Percentiles rank a stretch among this genome's conserved stretches.
Conservation (phyloP, 2,329 filamentous ascomycete species). For the Colletotrichum phormii region DNA sequence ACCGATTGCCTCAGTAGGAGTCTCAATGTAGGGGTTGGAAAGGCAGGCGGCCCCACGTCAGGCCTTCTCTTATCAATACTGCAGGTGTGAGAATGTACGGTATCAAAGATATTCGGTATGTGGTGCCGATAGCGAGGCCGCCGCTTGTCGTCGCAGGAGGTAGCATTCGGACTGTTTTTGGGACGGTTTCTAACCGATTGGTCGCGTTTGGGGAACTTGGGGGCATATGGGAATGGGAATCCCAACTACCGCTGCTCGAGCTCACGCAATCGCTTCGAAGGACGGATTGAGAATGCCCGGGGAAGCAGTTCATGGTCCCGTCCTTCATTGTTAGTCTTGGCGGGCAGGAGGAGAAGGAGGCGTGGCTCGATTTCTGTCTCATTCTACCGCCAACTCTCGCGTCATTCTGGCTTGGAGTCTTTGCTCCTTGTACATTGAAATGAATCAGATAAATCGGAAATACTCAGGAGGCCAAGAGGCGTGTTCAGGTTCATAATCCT, state of each 20-base stretch:
- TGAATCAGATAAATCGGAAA: too few relatives aligned
- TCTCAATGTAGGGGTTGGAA: neutral
- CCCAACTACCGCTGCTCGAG: neutral
- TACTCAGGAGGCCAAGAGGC: too few relatives aligned
- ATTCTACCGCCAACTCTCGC: too few relatives aligned
- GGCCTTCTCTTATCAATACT: neutral
- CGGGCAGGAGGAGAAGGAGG: too few relatives aligned
- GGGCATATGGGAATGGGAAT: neutral
- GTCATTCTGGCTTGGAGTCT: too few relatives aligned
- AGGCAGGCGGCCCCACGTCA: neutral
- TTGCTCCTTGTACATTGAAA: too few relatives aligned
- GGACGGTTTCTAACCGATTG: neutral
- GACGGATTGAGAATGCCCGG: neutral
- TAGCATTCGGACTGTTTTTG: neutral
- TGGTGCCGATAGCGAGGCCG: neutral
- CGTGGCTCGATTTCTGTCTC: too few relatives aligned
- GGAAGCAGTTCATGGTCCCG: neutral
- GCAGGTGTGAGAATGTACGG: neutral
- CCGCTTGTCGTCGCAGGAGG: neutral
- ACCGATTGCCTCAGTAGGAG: neutral
- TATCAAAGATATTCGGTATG: neutral
- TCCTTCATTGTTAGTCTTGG: neutral
- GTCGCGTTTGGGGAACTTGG: neutral
- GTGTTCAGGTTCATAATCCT: too few relatives aligned
- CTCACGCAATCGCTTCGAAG: neutral